A percentile compares a stretch with the other conserved stretches of the same genome.
Conservation (phyloP, 2,329 filamentous ascomycete genomes). For the Xylariales sp. region DNA sequence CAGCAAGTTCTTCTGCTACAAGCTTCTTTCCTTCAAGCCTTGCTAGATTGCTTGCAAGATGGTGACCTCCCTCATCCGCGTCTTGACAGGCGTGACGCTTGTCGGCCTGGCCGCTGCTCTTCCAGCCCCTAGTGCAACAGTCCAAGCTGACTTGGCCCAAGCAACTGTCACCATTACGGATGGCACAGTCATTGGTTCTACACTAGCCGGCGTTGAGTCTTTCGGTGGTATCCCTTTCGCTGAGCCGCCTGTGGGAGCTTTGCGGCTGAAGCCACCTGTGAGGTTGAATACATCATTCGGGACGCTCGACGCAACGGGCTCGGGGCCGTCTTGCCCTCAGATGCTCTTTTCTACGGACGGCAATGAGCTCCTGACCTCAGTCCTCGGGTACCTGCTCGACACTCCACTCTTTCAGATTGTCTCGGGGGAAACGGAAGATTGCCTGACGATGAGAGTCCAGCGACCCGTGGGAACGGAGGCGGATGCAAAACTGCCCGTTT, state of each 20-base stretch:
- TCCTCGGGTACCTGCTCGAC: constrained; percentile 47
- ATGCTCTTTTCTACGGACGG: constrained; percentile 51
- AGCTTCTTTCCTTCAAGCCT: no score
- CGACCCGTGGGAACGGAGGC: constrained; percentile 52
- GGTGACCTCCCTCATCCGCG: constrained; percentile 5
- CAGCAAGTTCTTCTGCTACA: not conserved
- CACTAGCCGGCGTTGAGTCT: constrained; percentile 49
- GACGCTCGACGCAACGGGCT: constrained; percentile 54
- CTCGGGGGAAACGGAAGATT: constrained; percentile 57
- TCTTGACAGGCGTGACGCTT: constrained; percentile 2
- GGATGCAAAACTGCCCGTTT: constrained; percentile 55
- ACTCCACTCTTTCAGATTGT: constrained; percentile 53
- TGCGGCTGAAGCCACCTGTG: constrained; percentile 67
- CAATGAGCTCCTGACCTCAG: constrained; percentile 22
- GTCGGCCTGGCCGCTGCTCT: constrained; percentile 8
- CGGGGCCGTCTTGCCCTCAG: constrained; percentile 64
- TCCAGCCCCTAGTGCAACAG: constrained; percentile 16
- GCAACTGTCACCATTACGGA: constrained; percentile 21
- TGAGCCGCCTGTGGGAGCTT: constrained; percentile 58
- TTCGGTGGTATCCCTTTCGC: constrained; percentile 76
- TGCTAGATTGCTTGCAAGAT: constrained; percentile 5
- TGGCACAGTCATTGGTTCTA: constrained; percentile 25
- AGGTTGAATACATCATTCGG: constrained; percentile 53
- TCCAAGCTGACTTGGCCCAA: constrained; percentile 15
- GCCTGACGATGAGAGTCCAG: constrained; percentile 56